Percentiles rank a stretch among this genome's conserved stretches.
Evolutionary conservation across 139 green algal genomes (phyloP).

Genomic region (Coelastrella sp.): DNA sequence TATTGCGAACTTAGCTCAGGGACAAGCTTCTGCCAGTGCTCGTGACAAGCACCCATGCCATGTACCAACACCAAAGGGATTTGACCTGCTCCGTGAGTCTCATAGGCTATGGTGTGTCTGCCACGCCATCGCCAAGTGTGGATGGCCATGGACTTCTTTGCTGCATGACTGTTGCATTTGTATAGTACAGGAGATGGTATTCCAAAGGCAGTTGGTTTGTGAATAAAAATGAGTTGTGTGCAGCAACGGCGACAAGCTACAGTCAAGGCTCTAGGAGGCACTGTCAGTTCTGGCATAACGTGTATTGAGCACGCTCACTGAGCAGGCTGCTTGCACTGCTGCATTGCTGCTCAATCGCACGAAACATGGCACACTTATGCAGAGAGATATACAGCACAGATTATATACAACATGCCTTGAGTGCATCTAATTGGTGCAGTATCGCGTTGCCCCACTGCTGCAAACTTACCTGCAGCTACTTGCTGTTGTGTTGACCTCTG

Average conservation of each 20-base stretch:
- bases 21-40: constrained; percentile 34
- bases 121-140: constrained; percentile 20
- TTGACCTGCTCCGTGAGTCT: neutral
- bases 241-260: no score
- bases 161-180: neutral
- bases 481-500: neutral
- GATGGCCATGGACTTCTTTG: neutral
- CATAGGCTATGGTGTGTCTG: constrained; percentile 1
- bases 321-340: no score
- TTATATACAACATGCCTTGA: neutral
- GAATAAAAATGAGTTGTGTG: no score
- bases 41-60: constrained; percentile 34
- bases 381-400: neutral
- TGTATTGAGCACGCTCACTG: no score
- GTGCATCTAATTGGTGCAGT: no score
- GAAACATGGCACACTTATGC: no score
- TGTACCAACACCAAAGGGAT: constrained; percentile 36
- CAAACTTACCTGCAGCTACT: neutral
- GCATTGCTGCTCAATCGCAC: no score
- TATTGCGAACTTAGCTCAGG: constrained; percentile 22
- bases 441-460: neutral
- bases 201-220: no score
- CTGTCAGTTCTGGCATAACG: no score
- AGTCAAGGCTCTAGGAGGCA: no score
- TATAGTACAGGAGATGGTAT: neutral